Evolutionary conservation across 2,329 filamentous ascomycete genomes (phyloP).

Genomic region (Aureobasidium sp.): DNA sequence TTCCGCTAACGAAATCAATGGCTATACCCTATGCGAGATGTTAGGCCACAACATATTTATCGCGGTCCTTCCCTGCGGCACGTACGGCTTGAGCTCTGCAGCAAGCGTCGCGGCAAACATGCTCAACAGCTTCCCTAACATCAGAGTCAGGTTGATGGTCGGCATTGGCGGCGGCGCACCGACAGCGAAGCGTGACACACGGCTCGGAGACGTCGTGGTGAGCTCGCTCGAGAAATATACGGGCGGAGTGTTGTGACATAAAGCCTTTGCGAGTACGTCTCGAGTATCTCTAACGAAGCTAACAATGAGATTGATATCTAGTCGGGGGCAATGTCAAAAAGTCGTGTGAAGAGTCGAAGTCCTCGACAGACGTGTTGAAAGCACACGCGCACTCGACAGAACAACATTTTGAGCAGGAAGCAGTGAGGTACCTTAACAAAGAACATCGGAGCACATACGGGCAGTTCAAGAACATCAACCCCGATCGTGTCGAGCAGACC

Average conservation of each 20-base stretch:
- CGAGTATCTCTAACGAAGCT: no score
- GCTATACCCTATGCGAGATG: constrained; percentile 28
- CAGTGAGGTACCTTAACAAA: neutral
- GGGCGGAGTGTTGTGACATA: constrained; percentile 26
- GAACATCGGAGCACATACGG: constrained; percentile 23
- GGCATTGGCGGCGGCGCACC: constrained; percentile 22
- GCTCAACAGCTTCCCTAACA: constrained; percentile 19
- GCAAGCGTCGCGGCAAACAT: constrained; percentile 22
- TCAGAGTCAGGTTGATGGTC: constrained; percentile 20
- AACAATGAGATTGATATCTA: no score
- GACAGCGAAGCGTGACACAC: constrained; percentile 20
- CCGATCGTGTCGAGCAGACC: constrained; percentile 26
- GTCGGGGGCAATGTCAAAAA: no score
- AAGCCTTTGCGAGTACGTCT: no score
- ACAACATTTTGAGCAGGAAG: neutral
- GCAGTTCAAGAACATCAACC: constrained; percentile 30
- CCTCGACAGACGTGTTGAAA: neutral
- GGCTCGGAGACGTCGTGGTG: constrained; percentile 25
- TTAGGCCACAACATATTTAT: constrained; percentile 30
- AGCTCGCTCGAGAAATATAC: constrained; percentile 19
- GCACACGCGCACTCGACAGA: no score
- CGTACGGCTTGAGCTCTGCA: constrained; percentile 21
- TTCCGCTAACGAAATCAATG: constrained; percentile 21
- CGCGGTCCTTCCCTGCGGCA: constrained; percentile 21
- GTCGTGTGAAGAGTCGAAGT: no score